phyloP scores from a whole-genome alignment of 108 stramenopile genomes.

The Cyclotella cryptica region DNA sequence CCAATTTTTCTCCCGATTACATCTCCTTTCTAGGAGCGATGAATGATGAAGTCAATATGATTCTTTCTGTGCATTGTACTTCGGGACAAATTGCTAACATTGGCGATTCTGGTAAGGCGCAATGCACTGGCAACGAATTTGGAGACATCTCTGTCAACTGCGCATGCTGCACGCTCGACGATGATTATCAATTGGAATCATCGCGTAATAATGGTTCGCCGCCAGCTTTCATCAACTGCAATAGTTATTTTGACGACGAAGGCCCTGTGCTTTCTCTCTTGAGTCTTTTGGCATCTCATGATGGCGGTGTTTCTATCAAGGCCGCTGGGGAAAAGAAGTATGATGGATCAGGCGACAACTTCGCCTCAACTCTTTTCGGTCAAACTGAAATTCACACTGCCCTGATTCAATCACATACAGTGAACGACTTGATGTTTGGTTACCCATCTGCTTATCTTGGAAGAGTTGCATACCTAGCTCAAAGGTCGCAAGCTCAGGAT shows the following conservation, averaged over 20 bases:
- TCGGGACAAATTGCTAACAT: slow-evolving; percentile 60
- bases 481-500: slow-evolving; percentile 38
- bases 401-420: slow-evolving; percentile 54
- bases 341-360: slow-evolving; percentile 47
- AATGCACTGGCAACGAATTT: slow-evolving; percentile 43
- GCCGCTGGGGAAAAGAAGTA: slow-evolving; percentile 59
- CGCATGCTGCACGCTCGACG: slow-evolving; percentile 60
- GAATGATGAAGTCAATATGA: slow-evolving; percentile 57
- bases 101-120: slow-evolving; percentile 41
- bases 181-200: slow-evolving; percentile 25
- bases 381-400: slow-evolving; percentile 52
- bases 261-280: slow-evolving; percentile 39
- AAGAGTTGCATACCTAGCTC: slow-evolving; percentile 39
- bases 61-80: slow-evolving; percentile 51
- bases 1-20: slow-evolving; percentile 56
- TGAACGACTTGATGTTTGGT: slow-evolving; percentile 61
- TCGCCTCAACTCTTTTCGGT: slow-evolving; percentile 39
- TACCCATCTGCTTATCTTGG: slow-evolving; percentile 59
- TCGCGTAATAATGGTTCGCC: slow-evolving; percentile 38
- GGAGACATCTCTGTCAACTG: slow-evolving; percentile 45
- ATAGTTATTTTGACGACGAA: slow-evolving; percentile 52
- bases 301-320: slow-evolving; percentile 60
- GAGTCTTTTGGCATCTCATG: slow-evolving; percentile 58
- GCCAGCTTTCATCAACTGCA: slow-evolving; percentile 43
- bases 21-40: slow-evolving; percentile 46